A percentile compares a stretch with the other conserved stretches of the same genome.
Evolutionary conservation across 176 grass and related monocot genomes (phyloP).

Genomic region (Triticum monococcum): DNA sequence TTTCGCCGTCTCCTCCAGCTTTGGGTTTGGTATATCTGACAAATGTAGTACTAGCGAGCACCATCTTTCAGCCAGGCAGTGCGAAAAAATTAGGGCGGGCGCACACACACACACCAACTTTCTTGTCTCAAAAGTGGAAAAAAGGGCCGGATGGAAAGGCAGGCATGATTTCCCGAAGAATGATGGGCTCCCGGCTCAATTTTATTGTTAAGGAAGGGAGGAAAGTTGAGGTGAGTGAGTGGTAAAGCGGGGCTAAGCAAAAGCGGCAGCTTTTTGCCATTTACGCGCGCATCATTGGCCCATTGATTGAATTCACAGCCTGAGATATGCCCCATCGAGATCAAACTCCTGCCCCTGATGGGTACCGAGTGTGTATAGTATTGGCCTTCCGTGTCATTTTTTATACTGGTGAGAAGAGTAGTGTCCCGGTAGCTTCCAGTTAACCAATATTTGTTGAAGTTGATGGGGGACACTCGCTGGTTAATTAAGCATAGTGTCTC

Average conservation of each 20-base stretch:
- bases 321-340: slow-evolving; percentile 23
- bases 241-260: slow-evolving; percentile 48
- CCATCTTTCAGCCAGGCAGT: slow-evolving; percentile 32
- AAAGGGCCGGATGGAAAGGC: slow-evolving; percentile 46
- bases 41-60: slow-evolving; percentile 7
- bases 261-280: slow-evolving; percentile 46
- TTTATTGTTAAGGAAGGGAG: slow-evolving; percentile 34
- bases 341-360: not conserved
- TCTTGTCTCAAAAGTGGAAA: slow-evolving; percentile 39
- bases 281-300: slow-evolving; percentile 63
- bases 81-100: slow-evolving; percentile 41
- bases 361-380: slow-evolving; percentile 1
- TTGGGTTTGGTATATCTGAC: slow-evolving; percentile 66
- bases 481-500: not conserved
- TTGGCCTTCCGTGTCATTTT: slow-evolving; percentile 8
- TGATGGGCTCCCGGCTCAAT: slow-evolving; percentile 71
- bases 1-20: slow-evolving; percentile 28
- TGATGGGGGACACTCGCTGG: not conserved
- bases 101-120: slow-evolving; percentile 8
- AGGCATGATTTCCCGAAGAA: slow-evolving; percentile 55
- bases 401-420: not conserved
- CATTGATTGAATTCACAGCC: slow-evolving; percentile 59
- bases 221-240: slow-evolving; percentile 35
- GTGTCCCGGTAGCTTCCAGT: not conserved
- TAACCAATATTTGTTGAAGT: not conserved